A percentile compares a stretch with the other conserved stretches of the same genome.
Evolutionary conservation across 352 stramenopile genomes (phyloP).

Genomic region (Phytophthora pinifolia): DNA sequence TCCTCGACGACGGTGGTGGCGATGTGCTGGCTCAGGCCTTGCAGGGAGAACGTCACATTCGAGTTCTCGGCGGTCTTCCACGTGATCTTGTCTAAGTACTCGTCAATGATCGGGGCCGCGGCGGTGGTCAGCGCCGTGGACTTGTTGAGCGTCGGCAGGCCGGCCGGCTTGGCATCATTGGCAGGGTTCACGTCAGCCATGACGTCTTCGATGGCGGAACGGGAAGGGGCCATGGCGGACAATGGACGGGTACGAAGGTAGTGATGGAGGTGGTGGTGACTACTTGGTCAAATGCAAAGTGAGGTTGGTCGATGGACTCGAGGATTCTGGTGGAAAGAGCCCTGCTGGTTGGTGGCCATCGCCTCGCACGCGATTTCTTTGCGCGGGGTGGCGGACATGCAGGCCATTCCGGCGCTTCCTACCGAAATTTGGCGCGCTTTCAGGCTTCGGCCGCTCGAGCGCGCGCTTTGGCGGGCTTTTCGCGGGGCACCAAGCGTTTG

Average conservation of each 20-base stretch:
- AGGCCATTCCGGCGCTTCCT: slow-evolving; percentile 9
- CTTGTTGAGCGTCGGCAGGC: slow-evolving; percentile 21
- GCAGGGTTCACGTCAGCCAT: slow-evolving; percentile 14
- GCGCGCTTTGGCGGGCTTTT: slow-evolving; percentile 5
- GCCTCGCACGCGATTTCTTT: slow-evolving; percentile 18
- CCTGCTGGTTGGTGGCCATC: background rate
- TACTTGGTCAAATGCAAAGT: slow-evolving; percentile 19
- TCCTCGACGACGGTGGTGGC: slow-evolving; percentile 30
- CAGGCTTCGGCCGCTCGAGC: slow-evolving; percentile 1
- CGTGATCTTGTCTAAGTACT: slow-evolving; percentile 35
- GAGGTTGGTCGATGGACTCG: slow-evolving; percentile 2
- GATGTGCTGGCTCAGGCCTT: slow-evolving; percentile 34
- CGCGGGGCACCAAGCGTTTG: background rate
- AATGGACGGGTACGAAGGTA: background rate
- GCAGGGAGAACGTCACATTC: slow-evolving; percentile 35
- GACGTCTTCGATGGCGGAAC: slow-evolving; percentile 14
- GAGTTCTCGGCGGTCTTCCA: slow-evolving; percentile 37
- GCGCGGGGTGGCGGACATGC: slow-evolving; percentile 17
- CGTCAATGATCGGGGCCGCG: slow-evolving; percentile 24
- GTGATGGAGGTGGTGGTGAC: slow-evolving; percentile 1
- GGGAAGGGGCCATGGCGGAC: slow-evolving; percentile 20
- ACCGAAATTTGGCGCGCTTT: slow-evolving; percentile 19
- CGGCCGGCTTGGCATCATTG: slow-evolving; percentile 6
- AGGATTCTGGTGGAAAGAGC: slow-evolving; percentile 2
- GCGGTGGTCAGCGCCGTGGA: slow-evolving; percentile 18